phyloP scores from a whole-genome alignment of 2,329 filamentous ascomycete species.

The Arthrobotrys entomopaga region DNA sequence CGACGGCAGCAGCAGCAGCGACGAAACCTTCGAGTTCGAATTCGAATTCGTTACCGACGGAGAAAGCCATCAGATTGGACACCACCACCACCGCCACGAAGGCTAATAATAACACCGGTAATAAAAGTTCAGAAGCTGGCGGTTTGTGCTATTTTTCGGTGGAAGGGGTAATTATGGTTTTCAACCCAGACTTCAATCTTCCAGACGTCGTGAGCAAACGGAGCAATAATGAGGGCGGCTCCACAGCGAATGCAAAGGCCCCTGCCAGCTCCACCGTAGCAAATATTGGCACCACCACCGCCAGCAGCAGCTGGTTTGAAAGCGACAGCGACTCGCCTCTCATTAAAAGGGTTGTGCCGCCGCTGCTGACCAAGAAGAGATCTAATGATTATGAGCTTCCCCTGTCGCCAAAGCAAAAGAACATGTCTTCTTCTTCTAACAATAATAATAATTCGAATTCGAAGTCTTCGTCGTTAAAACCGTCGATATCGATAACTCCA shows the following conservation, averaged over 20 bases:
- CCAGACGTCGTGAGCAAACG: constrained; percentile 17
- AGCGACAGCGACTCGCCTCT: constrained; percentile 38
- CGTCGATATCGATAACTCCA: not conserved
- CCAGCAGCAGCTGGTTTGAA: constrained; percentile 39
- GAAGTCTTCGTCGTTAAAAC: not conserved
- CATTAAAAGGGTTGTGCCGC: constrained; percentile 1
- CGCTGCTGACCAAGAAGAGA: constrained; percentile 23
- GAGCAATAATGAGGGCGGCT: not conserved
- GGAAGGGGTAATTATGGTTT: constrained; percentile 43
- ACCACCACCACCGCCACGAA: constrained; percentile 17
- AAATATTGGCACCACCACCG: not conserved
- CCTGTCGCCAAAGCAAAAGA: too few species aligned
- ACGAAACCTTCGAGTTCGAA: not conserved
- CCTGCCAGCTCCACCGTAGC: not conserved
- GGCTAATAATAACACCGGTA: not conserved
- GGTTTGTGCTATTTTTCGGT: constrained; percentile 37
- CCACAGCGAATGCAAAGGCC: not conserved
- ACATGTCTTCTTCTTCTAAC: not conserved
- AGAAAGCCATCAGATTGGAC: not conserved
- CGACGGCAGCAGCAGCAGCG: not conserved
- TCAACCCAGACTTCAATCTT: constrained; percentile 50
- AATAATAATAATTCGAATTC: not conserved
- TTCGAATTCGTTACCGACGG: not conserved
- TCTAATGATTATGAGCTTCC: not conserved
- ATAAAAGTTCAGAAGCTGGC: constrained; percentile 11